Evolutionary conservation across 768 basidiomycete species (phyloP).

Genomic region (Leucosporidium yakuticum): DNA sequence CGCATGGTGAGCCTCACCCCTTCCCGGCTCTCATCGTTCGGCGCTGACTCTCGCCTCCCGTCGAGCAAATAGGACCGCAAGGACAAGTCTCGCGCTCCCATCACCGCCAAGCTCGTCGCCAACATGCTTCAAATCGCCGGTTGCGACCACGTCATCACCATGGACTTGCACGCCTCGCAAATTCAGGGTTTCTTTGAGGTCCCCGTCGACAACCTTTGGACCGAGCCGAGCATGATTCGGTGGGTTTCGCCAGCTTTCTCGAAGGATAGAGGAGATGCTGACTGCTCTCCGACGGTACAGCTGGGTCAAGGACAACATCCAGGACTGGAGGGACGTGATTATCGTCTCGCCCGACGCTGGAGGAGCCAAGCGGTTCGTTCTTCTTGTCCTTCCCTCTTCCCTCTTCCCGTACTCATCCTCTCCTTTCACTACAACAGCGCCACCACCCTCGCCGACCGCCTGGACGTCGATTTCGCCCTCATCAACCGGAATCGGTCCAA

Average conservation of each 20-base stretch:
- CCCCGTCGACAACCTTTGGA: constrained; percentile 94
- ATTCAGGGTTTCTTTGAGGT: constrained; percentile 99
- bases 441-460: constrained; percentile 89
- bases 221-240: constrained; percentile 87
- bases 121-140: constrained; percentile 97
- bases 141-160: constrained; percentile 98
- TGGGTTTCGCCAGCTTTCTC: constrained; percentile 13
- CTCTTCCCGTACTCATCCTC: neutral
- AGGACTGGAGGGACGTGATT: constrained; percentile 77
- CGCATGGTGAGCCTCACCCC: constrained; percentile 44
- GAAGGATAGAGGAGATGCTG: too few relatives aligned
- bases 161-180: constrained; percentile 95
- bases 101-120: constrained; percentile 95
- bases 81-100: constrained; percentile 90
- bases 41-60: neutral
- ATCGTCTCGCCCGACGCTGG: constrained; percentile 97
- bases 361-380: constrained; percentile 86
- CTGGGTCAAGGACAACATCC: constrained; percentile 81
- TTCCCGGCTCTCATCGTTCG: neutral
- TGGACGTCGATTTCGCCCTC: constrained; percentile 88
- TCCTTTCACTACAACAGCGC: constrained; percentile 52
- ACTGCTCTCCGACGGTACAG: neutral
- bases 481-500: constrained; percentile 82
- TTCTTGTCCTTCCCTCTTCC: constrained; percentile 12
- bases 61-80: constrained; percentile 77